A percentile compares a stretch with the other conserved stretches of the same genome.
phyloP scores from a whole-genome alignment of 2,329 filamentous ascomycete genomes.

The Neofusicoccum sp. region DNA sequence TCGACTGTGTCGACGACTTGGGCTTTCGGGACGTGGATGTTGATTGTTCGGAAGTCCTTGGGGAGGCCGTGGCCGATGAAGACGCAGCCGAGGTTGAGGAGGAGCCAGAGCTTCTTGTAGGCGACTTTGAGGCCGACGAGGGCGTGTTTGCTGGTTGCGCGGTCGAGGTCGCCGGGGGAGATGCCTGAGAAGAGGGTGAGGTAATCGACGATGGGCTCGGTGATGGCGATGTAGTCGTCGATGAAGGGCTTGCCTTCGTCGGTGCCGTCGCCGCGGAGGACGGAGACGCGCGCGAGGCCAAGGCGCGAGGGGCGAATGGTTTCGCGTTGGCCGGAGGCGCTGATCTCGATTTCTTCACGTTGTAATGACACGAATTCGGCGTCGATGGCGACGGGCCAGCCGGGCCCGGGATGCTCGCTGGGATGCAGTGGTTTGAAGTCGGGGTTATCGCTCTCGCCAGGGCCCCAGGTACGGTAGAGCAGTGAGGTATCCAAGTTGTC shows the following conservation, averaged over 20 bases:
- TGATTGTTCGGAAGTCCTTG: slow-evolving; percentile 96
- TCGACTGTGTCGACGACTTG: slow-evolving; percentile 96
- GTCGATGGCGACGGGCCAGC: slow-evolving; percentile 84
- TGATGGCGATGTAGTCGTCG: slow-evolving; percentile 93
- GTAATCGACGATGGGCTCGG: slow-evolving; percentile 92
- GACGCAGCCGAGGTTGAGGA: slow-evolving; percentile 89
- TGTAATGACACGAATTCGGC: slow-evolving; percentile 95
- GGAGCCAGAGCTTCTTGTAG: slow-evolving; percentile 97
- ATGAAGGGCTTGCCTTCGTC: slow-evolving; percentile 86
- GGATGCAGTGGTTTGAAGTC: slow-evolving; percentile 64
- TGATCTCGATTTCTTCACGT: slow-evolving; percentile 93
- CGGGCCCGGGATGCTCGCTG: slow-evolving; percentile 68
- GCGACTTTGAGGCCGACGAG: slow-evolving; percentile 86
- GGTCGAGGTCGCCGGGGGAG: slow-evolving; percentile 80
- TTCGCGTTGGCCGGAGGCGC: slow-evolving; percentile 88
- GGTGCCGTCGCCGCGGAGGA: slow-evolving; percentile 77
- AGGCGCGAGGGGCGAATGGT: slow-evolving; percentile 90
- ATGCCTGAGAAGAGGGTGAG: slow-evolving; percentile 94
- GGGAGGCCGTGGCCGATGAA: slow-evolving; percentile 94
- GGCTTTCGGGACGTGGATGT: slow-evolving; percentile 87
- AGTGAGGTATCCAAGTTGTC: slow-evolving; percentile 79
- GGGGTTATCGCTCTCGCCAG: slow-evolving; percentile 50
- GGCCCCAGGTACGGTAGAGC: slow-evolving; percentile 71
- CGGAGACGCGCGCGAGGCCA: slow-evolving; percentile 89
- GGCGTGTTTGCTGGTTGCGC: slow-evolving; percentile 75